Evolutionary conservation across 192 early-diverging fungal species (phyloP).

Genomic region (Rhizophagus sp.): DNA sequence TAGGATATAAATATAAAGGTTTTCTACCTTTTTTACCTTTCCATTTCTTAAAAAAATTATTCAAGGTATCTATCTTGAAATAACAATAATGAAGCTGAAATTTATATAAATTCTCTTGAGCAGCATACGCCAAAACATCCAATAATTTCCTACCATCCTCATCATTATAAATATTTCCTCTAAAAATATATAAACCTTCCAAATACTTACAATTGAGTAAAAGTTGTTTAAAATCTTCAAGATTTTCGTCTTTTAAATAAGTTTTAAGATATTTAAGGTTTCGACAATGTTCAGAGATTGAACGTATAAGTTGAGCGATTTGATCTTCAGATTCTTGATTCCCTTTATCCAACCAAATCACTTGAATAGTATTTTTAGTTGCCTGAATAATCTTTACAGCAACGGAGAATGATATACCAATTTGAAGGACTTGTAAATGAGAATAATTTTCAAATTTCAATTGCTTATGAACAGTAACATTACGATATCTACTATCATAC

Average conservation of each 20-base stretch:
- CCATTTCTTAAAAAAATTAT: not conserved
- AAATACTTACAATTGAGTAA: not conserved
- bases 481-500: not conserved
- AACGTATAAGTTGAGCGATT: not conserved
- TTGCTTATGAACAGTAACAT: not conserved
- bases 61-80: not conserved
- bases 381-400: not conserved
- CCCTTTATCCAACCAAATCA: not conserved
- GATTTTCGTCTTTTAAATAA: not conserved
- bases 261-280: not conserved
- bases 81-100: not conserved
- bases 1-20: not conserved
- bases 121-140: not conserved
- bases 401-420: not conserved
- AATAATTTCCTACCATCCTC: not conserved
- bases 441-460: not conserved
- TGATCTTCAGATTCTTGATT: not conserved
- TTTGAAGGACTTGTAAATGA: not conserved
- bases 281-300: not conserved
- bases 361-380: not conserved
- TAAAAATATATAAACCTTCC: not conserved
- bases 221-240: not conserved
- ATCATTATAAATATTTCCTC: not conserved
- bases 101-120: not conserved
- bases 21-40: not conserved